These are phyloP conservation scores for Eucalyptus sp. DNA, from an alignment of 345 rosid genomes.

Conservation along the genomic window DNA sequence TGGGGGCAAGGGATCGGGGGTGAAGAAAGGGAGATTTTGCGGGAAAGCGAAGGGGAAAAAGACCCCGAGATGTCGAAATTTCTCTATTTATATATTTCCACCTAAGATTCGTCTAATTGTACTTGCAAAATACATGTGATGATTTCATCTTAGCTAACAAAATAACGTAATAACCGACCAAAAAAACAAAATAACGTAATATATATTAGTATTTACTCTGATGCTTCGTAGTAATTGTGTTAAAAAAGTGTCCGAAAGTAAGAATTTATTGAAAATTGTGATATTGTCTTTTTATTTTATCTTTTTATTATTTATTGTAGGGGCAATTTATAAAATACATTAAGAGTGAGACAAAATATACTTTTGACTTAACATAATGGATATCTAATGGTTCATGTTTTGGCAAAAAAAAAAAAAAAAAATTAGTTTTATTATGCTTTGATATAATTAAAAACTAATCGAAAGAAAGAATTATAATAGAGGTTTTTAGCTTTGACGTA, in stretches of 20 bases:
- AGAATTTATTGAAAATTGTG: not conserved
- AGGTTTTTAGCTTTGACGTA: not conserved
- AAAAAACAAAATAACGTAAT: not conserved
- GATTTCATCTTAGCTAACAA: not conserved
- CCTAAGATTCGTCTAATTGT: not conserved
- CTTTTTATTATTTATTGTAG: not conserved
- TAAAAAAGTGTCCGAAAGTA: not conserved
- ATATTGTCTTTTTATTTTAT: not conserved
- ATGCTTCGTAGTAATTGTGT: not conserved
- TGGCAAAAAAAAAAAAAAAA: not conserved
- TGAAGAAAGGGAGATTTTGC: conserved; percentile 13
- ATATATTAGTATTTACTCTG: not conserved
- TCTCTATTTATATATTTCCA: not conserved
- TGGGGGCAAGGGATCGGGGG: not conserved
- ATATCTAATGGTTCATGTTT: not conserved
- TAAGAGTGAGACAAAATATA: not conserved
- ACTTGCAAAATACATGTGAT: not conserved
- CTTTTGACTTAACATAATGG: not conserved
- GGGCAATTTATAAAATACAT: not conserved
- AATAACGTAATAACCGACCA: not conserved
- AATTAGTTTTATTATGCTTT: not conserved
- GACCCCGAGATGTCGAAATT: not conserved
- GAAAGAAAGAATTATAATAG: not conserved
- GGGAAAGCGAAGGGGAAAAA: conserved; percentile 4
- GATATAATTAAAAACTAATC: not conserved